A percentile compares a stretch with the other conserved stretches of the same genome.
These are phyloP conservation scores for Triticum aestivum DNA, from an alignment of 176 grass and related monocot genomes.

Conservation along the genomic window IWGSC_CS_RefSeq_v2.1 NC_057803.1:16371122-16371621, in stretches of 20 bases:
- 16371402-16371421: neutral
- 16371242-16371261: neutral
- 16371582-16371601: neutral
- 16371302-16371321: slow-evolving; percentile 11
- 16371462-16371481: slow-evolving; percentile 22
- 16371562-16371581: neutral
- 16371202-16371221: too few species aligned
- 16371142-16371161: too few species aligned
- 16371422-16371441: slow-evolving; percentile 60
- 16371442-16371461: slow-evolving; percentile 53
- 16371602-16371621: neutral
- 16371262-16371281: neutral
- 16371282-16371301: neutral
- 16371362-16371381: slow-evolving; percentile 53
- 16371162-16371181: too few species aligned
- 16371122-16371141: too few species aligned
- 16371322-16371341: slow-evolving; percentile 18
- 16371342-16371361: slow-evolving; percentile 68
- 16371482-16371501: slow-evolving; percentile 30
- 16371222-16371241: too few species aligned
- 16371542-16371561: neutral
- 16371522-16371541: slow-evolving; percentile 5
- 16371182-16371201: too few species aligned
- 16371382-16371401: slow-evolving; percentile 10
- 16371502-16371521: slow-evolving; percentile 20